phyloP scores from a whole-genome alignment of 768 basidiomycete species.

The Austroboletus festivus region DNA sequence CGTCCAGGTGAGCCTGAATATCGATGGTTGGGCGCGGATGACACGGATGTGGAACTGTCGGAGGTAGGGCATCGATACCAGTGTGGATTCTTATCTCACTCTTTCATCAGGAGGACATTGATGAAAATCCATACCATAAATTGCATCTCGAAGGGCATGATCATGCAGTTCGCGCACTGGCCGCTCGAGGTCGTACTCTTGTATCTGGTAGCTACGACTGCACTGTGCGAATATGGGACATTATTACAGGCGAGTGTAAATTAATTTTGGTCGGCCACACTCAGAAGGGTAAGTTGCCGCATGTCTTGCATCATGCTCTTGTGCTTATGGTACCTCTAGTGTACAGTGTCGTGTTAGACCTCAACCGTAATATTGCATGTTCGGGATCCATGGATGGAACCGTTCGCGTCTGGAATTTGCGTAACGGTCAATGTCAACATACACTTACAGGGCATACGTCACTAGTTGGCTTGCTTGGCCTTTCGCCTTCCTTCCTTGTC shows the following conservation, averaged over 20 bases:
- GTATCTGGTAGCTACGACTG: conserved; percentile 97
- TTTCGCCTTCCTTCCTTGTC: conserved; percentile 87
- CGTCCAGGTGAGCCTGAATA: conserved; percentile 74
- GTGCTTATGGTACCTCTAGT: conserved; percentile 45
- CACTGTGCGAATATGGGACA: conserved; percentile 94
- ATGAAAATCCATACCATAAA: conserved; percentile 87
- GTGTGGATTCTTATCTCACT: conserved; percentile 1
- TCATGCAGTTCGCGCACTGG: conserved; percentile 89
- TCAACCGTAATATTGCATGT: conserved; percentile 81
- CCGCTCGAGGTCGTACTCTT: conserved; percentile 82
- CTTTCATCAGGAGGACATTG: conserved; percentile 54
- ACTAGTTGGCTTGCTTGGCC: conserved; percentile 87
- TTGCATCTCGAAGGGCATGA: conserved; percentile 84
- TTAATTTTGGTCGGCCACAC: conserved; percentile 84
- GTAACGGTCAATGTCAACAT: conserved; percentile 75
- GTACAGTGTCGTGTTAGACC: conserved; percentile 92
- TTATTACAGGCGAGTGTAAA: conserved; percentile 75
- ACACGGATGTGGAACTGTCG: conserved; percentile 57
- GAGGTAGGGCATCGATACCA: conserved; percentile 32
- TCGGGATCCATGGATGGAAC: conserved; percentile 99
- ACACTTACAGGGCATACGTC: conserved; percentile 89
- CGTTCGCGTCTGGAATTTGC: conserved; percentile 91
- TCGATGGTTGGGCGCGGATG: conserved; percentile 60
- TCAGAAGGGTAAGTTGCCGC: conserved; percentile 64
- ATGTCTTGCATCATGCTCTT: neutral